Evolutionary conservation across 176 grass and related monocot genomes (phyloP), one percentile per base, ranked within the genome.

Genomic region (Hsuehochloa calcarea): DNA sequence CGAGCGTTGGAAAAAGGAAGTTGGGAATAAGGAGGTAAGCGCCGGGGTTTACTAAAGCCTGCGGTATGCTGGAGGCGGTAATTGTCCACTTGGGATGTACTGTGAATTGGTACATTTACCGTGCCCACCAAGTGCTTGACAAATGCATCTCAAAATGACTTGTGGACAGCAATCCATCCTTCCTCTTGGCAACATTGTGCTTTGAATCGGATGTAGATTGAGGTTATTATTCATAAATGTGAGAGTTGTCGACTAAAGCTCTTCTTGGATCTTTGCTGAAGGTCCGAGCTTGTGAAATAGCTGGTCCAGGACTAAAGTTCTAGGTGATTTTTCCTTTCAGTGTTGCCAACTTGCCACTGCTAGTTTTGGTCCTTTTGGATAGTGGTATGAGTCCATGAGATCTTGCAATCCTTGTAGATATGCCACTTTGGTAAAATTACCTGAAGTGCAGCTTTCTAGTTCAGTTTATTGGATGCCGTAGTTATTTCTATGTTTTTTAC

Each of bases 1-100:
- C 25, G 58, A 80, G 11, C 72, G 12, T 2, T 93, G 91, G 91
- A 78, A 79, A 61, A 75, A 88, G 45, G 34, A 90, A 79, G 83
- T 88, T 23, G 70, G 70, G 45, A 90, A 12, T 40, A 90, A 77
- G 7, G 87, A 89, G 75, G 87, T 85, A 90, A 67, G 56, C 25
- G 0, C 10, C 16, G 5, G 10, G 43, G 15, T 69, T 65, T 72
- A 52, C n/a, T 13, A 23, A 71, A n/a, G 6, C 55, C 38, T 39
- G 5, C 38, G 38, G 38, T 39, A 39, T 39, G 38, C 38, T 39
- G 38, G 38, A 39, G 38, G 38, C 38, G 38, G 38, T 39, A 39
- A 39, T 39, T 39, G 38, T 39, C 5, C 38, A 39, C 38, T 39
- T 39, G 52, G 50, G 17, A 20, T 55, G 6, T 22, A 55, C 19